Evolutionary conservation across 805 yeast genomes (phyloP).

Genomic region (Monosporozyma siamensis): DNA sequence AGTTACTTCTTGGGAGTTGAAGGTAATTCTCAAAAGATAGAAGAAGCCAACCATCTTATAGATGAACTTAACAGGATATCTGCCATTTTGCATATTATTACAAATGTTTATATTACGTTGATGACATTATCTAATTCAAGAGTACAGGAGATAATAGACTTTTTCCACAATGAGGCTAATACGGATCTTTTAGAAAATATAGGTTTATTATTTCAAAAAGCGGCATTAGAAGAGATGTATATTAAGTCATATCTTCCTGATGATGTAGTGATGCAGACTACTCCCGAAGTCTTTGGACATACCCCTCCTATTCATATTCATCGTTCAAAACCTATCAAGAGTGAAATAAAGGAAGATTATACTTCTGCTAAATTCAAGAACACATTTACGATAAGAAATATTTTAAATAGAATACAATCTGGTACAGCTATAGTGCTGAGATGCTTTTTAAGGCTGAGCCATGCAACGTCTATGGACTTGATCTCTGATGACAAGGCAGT

Average conservation of each 20-base stretch:
- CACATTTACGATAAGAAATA: conserved; percentile 44
- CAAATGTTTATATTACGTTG: conserved; percentile 50
- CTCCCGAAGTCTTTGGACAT: conserved; percentile 28
- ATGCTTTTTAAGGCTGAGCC: conserved; percentile 37
- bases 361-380: conserved; percentile 56
- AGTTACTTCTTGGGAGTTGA: conserved; percentile 25
- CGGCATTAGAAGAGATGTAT: conserved; percentile 48
- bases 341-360: conserved; percentile 32
- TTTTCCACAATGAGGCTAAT: conserved; percentile 29
- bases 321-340: conserved; percentile 34
- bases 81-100: conserved; percentile 41
- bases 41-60: conserved; percentile 11
- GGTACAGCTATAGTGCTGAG: conserved; percentile 35
- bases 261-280: conserved; percentile 35
- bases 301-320: conserved; percentile 37
- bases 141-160: conserved; percentile 24
- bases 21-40: conserved; percentile 5
- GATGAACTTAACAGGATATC: conserved; percentile 29
- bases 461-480: conserved; percentile 31
- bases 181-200: conserved; percentile 34
- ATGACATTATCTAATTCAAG: conserved; percentile 40
- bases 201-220: conserved; percentile 40
- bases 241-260: conserved; percentile 42
- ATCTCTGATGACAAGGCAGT: conserved; percentile 30
- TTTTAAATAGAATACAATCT: conserved; percentile 41